Percentiles rank a stretch among this genome's conserved stretches.
phyloP scores from a whole-genome alignment of 169 alveolate genomes.

The Eimeria sp. region DNA sequence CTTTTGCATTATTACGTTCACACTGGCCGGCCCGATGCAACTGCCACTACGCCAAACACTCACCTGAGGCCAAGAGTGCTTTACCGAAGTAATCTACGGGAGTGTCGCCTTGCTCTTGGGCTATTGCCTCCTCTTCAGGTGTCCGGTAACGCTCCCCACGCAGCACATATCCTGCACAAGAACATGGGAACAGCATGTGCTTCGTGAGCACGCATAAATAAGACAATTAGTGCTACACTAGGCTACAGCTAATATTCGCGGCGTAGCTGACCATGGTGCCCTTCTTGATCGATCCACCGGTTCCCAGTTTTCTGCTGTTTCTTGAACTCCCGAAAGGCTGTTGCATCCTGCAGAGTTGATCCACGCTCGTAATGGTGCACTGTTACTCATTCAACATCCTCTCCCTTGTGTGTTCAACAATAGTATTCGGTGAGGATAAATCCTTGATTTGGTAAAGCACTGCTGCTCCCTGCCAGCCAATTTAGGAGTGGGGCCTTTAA shows the following conservation, averaged over 20 bases:
- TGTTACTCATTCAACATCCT: slow-evolving; percentile 98
- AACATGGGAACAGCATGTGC: neutral
- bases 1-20: neutral
- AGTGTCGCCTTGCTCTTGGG: slow-evolving; percentile 77
- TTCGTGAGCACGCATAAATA: neutral
- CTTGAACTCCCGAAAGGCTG: slow-evolving; percentile 93
- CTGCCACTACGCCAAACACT: neutral
- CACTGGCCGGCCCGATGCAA: neutral
- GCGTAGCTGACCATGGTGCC: slow-evolving; percentile 87
- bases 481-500: neutral
- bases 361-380: slow-evolving; percentile 94
- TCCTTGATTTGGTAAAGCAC: neutral
- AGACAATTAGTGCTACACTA: too few relatives aligned
- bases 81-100: slow-evolving; percentile 91
- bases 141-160: slow-evolving; percentile 84
- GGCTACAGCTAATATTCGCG: neutral
- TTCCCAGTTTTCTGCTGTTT: slow-evolving; percentile 87
- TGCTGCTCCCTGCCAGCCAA: neutral
- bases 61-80: slow-evolving; percentile 83
- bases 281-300: slow-evolving; percentile 91
- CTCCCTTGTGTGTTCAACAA: slow-evolving; percentile 82
- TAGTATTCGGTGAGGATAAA: neutral
- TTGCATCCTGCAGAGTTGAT: slow-evolving; percentile 89
- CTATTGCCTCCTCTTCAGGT: slow-evolving; percentile 78
- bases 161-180: slow-evolving; percentile 84